Conservation (phyloP, 495 filamentous ascomycete genomes). For the Neurospora sp. region DNA sequence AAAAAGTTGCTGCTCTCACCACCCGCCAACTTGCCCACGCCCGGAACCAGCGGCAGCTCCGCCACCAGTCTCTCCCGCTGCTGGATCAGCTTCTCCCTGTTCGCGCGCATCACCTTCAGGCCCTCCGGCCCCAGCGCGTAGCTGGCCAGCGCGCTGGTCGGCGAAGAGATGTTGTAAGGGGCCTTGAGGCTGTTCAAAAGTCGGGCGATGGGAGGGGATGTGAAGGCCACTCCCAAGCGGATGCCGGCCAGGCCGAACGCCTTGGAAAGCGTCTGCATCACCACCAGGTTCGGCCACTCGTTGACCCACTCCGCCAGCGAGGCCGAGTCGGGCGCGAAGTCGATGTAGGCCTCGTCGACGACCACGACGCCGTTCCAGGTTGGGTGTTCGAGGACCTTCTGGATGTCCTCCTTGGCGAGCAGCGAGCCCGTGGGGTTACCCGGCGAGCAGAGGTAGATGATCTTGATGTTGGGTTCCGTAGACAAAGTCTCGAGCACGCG, state of each 20-base stretch:
- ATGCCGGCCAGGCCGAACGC: constrained; percentile 94
- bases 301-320: constrained; percentile 87
- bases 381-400: constrained; percentile 67
- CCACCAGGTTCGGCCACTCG: constrained; percentile 92
- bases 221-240: constrained; percentile 59
- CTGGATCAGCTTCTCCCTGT: constrained; percentile 54
- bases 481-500: constrained; percentile 57
- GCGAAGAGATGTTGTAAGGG: constrained; percentile 85
- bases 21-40: constrained; percentile 73
- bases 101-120: constrained; percentile 57
- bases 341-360: constrained; percentile 93
- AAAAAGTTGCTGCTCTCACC: constrained; percentile 81
- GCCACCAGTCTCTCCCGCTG: constrained; percentile 68
- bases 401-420: constrained; percentile 66
- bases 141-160: constrained; percentile 70
- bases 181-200: constrained; percentile 89
- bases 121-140: constrained; percentile 57
- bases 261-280: constrained; percentile 96
- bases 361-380: constrained; percentile 93
- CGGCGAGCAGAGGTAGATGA: constrained; percentile 86
- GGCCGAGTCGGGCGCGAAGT: constrained; percentile 73
- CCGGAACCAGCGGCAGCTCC: constrained; percentile 65
- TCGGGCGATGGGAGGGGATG: constrained; percentile 45
- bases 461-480: constrained; percentile 59
- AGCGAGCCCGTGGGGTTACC: constrained; percentile 85